Evolutionary conservation across 2,329 filamentous ascomycete genomes (phyloP), one percentile per base, ranked within the genome.

Genomic region (Alternaria triticina): DNA sequence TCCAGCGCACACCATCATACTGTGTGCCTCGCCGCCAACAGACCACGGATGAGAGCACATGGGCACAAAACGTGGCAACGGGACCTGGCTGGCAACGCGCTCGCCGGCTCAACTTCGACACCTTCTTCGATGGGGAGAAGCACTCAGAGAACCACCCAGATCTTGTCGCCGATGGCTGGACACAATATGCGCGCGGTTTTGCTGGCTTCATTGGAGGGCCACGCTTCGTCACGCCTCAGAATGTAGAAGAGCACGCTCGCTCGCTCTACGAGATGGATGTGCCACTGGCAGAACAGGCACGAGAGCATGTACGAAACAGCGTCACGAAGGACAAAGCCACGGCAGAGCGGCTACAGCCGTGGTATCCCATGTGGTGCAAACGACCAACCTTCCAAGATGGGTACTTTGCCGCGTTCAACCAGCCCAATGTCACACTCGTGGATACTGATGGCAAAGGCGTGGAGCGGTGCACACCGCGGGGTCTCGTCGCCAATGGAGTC

Each of bases 291-390:
- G 59, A 61, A 40, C 36, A 61, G 25, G 54, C 54, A 5, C 27
- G 54, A 15, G 59, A 46, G 22, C 46, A 44, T 4, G 46, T 61
- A 4, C 36, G 36, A 6, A 33, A 57, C 10, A 52, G 23, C 6
- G 54, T 57, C 4, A 86, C 90, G 22, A 74, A 83, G 45, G 83
- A 89, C 66, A 73, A 73, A 10, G 72, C 70, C 3, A 85, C 83
- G 0, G 87, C 87, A 0, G 81, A 81, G 46, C 81, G 77, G 10
- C 80, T 89, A 10, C 85, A 87, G 71, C 80, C 87, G 0, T 89
- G 86, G 85, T 90, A 89, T 70, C 83, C 86, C 0, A 75, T 76
- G 0, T 89, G 86, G 84, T 90, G 88, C 80, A 90, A 90, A 73
- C 84, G 88, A 1, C 87, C 88, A 0, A 83, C 81, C 20, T 89